Percentiles rank a stretch among this genome's conserved stretches.
These are phyloP conservation scores for Botryotinia calthae DNA, from an alignment of 2,329 filamentous ascomycete genomes.

Conservation along the genomic window DNA sequence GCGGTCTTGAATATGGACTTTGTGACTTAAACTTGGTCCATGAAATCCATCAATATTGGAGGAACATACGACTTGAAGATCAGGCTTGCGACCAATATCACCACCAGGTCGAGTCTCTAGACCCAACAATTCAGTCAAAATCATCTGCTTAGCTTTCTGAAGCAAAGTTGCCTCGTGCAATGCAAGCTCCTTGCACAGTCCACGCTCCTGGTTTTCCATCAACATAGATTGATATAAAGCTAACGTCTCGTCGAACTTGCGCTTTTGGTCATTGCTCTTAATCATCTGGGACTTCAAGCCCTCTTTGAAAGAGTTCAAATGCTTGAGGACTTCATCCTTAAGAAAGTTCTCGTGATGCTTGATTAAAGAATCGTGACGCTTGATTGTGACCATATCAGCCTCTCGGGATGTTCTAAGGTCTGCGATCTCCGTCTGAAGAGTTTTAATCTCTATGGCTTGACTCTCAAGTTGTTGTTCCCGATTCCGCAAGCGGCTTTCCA, in stretches of 20 bases:
- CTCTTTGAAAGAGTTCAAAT: background rate
- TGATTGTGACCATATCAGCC: background rate
- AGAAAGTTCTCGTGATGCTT: background rate
- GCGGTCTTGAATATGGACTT: background rate
- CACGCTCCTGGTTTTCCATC: background rate
- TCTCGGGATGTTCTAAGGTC: background rate
- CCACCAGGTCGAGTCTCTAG: background rate
- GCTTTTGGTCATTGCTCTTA: background rate
- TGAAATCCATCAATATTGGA: background rate
- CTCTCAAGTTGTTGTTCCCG: background rate
- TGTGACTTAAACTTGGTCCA: background rate
- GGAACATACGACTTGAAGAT: background rate
- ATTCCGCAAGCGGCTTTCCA: background rate
- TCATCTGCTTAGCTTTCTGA: background rate
- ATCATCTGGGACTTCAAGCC: background rate
- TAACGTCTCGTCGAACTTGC: background rate
- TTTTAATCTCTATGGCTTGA: background rate
- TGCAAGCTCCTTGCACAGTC: background rate
- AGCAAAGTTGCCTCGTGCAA: background rate
- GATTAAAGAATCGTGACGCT: background rate
- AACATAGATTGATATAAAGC: background rate
- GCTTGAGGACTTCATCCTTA: background rate
- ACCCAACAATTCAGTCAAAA: background rate
- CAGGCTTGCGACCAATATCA: background rate
- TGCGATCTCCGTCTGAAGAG: background rate